These are phyloP conservation scores for Nemania sp. DNA, from an alignment of 2,329 filamentous ascomycete genomes.

Conservation along the genomic window DNA sequence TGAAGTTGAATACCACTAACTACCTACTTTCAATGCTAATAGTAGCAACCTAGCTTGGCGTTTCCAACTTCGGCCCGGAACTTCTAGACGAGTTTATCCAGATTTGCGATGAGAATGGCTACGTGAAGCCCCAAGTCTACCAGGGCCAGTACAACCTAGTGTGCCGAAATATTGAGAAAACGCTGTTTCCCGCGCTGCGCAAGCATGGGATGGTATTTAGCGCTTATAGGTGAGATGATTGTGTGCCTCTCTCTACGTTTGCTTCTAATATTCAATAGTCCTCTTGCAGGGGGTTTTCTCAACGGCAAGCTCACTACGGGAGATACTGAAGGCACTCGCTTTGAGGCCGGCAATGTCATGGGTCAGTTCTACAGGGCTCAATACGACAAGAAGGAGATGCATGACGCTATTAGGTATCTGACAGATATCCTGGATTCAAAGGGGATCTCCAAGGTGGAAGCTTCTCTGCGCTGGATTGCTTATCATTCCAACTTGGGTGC, in stretches of 20 bases:
- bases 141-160: constrained; percentile 30
- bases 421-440: background rate
- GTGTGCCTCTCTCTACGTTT: too few species aligned
- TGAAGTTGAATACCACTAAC: too few species aligned
- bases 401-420: constrained; percentile 21
- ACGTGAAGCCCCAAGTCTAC: background rate
- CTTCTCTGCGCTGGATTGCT: background rate
- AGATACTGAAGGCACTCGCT: constrained; percentile 32
- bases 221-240: constrained; percentile 15
- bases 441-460: background rate
- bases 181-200: constrained; percentile 32
- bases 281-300: constrained; percentile 24
- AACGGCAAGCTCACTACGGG: constrained; percentile 33
- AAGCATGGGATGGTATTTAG: constrained; percentile 26
- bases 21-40: too few species aligned
- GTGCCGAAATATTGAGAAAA: constrained; percentile 29
- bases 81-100: background rate
- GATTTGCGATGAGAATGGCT: background rate
- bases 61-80: background rate
- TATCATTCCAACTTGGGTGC: background rate
- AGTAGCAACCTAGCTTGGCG: background rate
- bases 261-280: too few species aligned
- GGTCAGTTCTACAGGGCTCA: constrained; percentile 21
- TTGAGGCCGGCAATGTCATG: constrained; percentile 30
- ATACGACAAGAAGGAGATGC: constrained; percentile 36